Base-by-base conservation (phyloP, 495 filamentous ascomycete genomes). In the Cercophora sp. region DNA sequence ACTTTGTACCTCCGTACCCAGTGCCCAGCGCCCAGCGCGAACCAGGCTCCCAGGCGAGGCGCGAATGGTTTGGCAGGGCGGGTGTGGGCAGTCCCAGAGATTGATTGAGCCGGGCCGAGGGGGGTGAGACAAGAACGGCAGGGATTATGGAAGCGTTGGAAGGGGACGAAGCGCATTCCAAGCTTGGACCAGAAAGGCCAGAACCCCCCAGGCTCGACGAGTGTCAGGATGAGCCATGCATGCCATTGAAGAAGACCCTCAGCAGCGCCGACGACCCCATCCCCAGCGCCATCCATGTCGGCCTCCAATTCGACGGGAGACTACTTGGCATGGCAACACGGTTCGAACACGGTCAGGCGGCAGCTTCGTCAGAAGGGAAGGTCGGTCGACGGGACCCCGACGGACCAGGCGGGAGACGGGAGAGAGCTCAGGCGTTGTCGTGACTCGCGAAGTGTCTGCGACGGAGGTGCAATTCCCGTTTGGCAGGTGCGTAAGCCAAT, bases 61-160 rank as follows among this genome's bases (percentile, higher is more conserved):
- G n/a, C n/a, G n/a, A n/a, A n/a, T n/a, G n/a, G n/a, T n/a, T 15
- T 13, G 51, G 22, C 22, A 47, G 25, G 42, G 42, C 32, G 51
- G 51, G 41, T 53, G 51, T 54, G 51, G 19, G 36, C 16, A n/a
- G 18, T 31, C 15, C 4, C 22, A 26, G 25, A 48, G 34, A 54
- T 48, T 48, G 51, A 53, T 53, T 48, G 51, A 54, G 43, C 51
- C 51, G 51, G 51, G 29, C 51, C 51, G 51, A 54, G 26, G 43
- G 51, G 43, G 34, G 51, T 46, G 35, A 48, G 48, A 51, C 48
- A 51, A 51, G 15, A 51, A 20, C 15, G 43, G 25, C 32, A 39
- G 34, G 51, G 43, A 39, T 39, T 41, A 35, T 54, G 51, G 51
- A 54, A 54, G 43, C 51, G 32, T 16, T 47, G 34, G 51, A 54